Evolutionary conservation across 1,284 basidiomycete genomes (phyloP), one percentile per base, ranked within the genome.

Genomic region (Volvariella volvacea): DNA sequence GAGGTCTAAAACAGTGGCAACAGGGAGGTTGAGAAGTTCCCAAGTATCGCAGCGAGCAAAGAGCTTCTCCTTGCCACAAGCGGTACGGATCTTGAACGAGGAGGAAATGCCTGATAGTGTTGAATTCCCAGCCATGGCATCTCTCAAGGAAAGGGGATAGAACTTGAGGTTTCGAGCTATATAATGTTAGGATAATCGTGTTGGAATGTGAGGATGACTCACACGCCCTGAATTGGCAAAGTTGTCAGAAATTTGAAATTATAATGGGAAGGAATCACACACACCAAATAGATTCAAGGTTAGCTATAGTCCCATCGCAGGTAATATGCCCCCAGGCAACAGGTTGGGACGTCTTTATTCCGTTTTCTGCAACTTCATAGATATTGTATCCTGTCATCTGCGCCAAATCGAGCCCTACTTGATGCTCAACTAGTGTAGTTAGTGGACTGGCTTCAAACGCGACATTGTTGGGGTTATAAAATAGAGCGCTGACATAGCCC

Each of bases 271-370:
- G 19, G 6, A 28, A 47, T 16, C n/a, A 20, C 36, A 47, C 64
- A 41, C 44, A 66, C 70, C 71, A 73, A 42, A 73, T 65, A 3
- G 71, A 68, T 52, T 75, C 71, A 43, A 72, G 43, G 46, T 74
- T 74, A 1, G 71, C 71, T 7, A 74, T 55, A 10, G 69, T 62
- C 10, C 72, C 71, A 39, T 62, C 71, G 33, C 61, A 66, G 4
- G 69, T 60, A 39, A 74, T 66, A 50, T 74, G 72, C 1, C 71
- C 72, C 71, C 71, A 74, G 12, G 54, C 56, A 4, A 44, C 45
- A 2, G 54, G 56, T 10, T 21, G 42, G 12, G 32, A 49, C 22
- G 22, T 41, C 12, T 28, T 6, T 12, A 12, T 28, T 12, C 25
- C 25, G 25, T 28, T 28, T 12, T 12, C 6, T 28, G 12, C 12